These are phyloP conservation scores for Ceratocystis harringtonii DNA, from an alignment of 2,329 filamentous ascomycete species.

Conservation along the genomic window DNA sequence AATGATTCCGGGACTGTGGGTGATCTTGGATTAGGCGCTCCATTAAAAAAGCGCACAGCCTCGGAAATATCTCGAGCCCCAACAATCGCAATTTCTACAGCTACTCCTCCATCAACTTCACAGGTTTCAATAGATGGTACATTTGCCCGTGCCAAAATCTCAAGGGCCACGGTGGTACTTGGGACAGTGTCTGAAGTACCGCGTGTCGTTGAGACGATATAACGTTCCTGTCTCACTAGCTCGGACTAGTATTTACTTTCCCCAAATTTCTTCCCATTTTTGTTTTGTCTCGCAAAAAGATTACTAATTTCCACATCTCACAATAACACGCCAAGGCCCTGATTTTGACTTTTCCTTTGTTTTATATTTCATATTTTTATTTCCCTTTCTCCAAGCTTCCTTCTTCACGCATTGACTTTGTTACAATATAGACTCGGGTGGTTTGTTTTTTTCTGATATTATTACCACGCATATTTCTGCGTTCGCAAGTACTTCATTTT, in stretches of 20 bases:
- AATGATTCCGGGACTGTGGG: constrained; percentile 14
- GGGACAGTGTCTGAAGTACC: constrained; percentile 18
- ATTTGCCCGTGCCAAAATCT: constrained; percentile 10
- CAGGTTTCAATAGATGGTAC: neutral
- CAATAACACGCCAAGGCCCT: too few relatives aligned
- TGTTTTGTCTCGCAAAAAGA: too few relatives aligned
- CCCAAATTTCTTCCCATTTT: too few relatives aligned
- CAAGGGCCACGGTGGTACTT: constrained; percentile 6
- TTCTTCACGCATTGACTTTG: too few relatives aligned
- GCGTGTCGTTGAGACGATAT: constrained; percentile 28
- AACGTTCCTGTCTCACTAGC: constrained; percentile 23
- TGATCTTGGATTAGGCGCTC: constrained; percentile 8
- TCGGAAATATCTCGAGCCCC: constrained; percentile 37
- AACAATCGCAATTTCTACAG: neutral
- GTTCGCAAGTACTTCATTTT: too few relatives aligned
- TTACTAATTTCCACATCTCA: too few relatives aligned
- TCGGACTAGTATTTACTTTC: neutral
- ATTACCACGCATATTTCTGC: too few relatives aligned
- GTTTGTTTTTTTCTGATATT: too few relatives aligned
- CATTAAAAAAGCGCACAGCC: constrained; percentile 32
- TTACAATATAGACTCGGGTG: too few relatives aligned
- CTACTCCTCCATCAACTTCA: neutral
- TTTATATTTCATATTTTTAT: neutral
- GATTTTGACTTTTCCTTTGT: too few relatives aligned
- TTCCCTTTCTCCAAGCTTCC: neutral